Evolutionary conservation across 2,329 filamentous ascomycete genomes (phyloP).

Genomic region (Monilinia fructigena): DNA sequence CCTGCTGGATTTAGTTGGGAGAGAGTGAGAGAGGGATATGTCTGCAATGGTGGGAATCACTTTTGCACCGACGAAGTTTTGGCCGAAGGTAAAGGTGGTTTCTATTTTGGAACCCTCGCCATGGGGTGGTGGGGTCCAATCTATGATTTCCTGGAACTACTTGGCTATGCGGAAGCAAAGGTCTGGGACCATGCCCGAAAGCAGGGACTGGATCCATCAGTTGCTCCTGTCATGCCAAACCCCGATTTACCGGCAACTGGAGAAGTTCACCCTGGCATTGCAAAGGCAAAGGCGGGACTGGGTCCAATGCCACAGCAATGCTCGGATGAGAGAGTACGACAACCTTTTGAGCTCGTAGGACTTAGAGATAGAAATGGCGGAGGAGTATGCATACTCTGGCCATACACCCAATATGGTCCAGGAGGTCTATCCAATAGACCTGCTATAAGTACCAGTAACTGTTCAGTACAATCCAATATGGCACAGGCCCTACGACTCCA

Average conservation of each 20-base stretch:
- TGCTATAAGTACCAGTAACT: neutral
- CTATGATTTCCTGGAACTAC: fast-evolving
- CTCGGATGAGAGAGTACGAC: neutral
- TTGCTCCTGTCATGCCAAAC: neutral
- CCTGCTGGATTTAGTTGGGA: constrained; percentile 25
- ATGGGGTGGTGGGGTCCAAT: constrained; percentile 16
- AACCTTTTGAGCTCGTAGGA: neutral
- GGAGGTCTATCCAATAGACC: neutral
- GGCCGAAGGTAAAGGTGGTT: constrained; percentile 30
- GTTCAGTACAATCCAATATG: neutral
- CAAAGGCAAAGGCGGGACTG: neutral
- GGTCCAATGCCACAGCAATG: neutral
- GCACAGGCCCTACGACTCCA: neutral
- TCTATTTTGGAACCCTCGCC: constrained; percentile 15
- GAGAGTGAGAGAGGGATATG: constrained; percentile 28
- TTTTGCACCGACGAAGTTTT: constrained; percentile 29
- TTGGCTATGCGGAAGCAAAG: neutral
- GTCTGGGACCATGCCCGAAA: neutral
- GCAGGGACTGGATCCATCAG: neutral
- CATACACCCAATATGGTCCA: neutral
- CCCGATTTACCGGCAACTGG: neutral
- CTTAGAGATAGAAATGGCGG: neutral
- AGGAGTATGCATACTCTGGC: neutral
- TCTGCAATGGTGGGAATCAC: constrained; percentile 28
- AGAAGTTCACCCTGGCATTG: constrained; percentile 12